Base-by-base conservation (phyloP, 1,284 basidiomycete species). In the Gymnopus androsaceus region DNA sequence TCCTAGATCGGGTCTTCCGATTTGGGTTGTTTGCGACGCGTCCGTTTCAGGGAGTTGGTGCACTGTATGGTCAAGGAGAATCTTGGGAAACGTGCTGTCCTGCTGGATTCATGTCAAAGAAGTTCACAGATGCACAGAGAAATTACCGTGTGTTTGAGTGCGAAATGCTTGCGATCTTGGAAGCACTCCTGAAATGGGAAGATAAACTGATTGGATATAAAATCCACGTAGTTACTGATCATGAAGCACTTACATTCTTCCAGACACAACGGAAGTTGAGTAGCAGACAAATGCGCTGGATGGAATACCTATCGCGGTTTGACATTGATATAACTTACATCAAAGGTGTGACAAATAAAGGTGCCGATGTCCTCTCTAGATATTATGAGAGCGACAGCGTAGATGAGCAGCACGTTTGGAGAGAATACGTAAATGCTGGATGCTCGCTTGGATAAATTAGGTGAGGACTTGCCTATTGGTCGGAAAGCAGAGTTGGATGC, bases 71-170 rank as follows among this genome's bases (percentile, higher is more conserved):
- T 0, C 74, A 76, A 56, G 75, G 75, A 2, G 46, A 51, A 1
- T 61, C 66, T 0, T 78, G 75, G 75, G 57, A 65, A n/a, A 65
- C 61, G 0, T 69, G 71, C 49, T 17, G 65, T 11, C 71, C 74
- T 0, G 72, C 73, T 0, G 74, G 70, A 1, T 77, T 79, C 49
- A 72, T 74, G 60, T 77, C 72, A 0, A 66, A 67, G 6, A 78
- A 78, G 37, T 72, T 77, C 46, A 74, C 71, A 0, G 27, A 53
- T 15, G 72, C 72, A 1, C 75, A 78, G 56, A 64, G 66, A 4
- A 65, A 72, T 27, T 77, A 79, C 42, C 60, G 57, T 1, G 67
- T 72, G 1, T 70, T 68, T 51, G 71, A 78, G 48, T 48, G 15
- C 15, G 75, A 79, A 46, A 69, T 69, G 0, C 57, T 78, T 3